Percentiles rank a stretch among this genome's conserved stretches.
Conservation (phyloP, 2,329 filamentous ascomycete species). For the Alternaria infectoria region DNA sequence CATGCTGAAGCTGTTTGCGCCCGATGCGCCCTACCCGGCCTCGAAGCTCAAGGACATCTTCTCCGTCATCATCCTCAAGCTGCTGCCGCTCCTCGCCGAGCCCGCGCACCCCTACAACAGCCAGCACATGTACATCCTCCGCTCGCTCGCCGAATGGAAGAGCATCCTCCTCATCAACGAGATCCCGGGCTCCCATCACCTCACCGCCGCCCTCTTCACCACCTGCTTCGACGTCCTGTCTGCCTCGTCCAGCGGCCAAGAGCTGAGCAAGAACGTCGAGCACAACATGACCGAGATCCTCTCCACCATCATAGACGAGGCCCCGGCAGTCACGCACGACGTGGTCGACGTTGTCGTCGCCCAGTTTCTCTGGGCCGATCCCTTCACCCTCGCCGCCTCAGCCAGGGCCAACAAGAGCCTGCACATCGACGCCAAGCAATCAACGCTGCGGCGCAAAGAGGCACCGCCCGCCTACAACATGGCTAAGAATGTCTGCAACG, state of each 20-base stretch:
- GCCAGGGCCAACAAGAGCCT: slow-evolving; percentile 59
- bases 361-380: slow-evolving; percentile 89
- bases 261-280: slow-evolving; percentile 90
- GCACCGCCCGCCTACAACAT: slow-evolving; percentile 94
- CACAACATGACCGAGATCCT: slow-evolving; percentile 89
- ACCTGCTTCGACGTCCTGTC: slow-evolving; percentile 92
- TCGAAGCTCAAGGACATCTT: slow-evolving; percentile 97
- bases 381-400: slow-evolving; percentile 57
- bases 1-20: slow-evolving; percentile 89
- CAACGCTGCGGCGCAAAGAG: slow-evolving; percentile 82
- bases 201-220: slow-evolving; percentile 78
- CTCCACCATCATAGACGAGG: slow-evolving; percentile 85
- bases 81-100: slow-evolving; percentile 84
- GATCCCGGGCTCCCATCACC: slow-evolving; percentile 77
- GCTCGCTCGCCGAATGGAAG: slow-evolving; percentile 89
- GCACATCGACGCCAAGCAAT: slow-evolving; percentile 75
- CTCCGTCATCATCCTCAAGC: slow-evolving; percentile 80
- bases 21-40: slow-evolving; percentile 90
- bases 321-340: slow-evolving; percentile 74
- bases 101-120: slow-evolving; percentile 88
- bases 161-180: slow-evolving; percentile 92
- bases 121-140: slow-evolving; percentile 90
- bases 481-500: slow-evolving; percentile 92
- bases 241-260: slow-evolving; percentile 77
- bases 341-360: slow-evolving; percentile 94